Conservation (phyloP, 2,329 filamentous ascomycete species). For the Colletotrichum eleusines region DNA sequence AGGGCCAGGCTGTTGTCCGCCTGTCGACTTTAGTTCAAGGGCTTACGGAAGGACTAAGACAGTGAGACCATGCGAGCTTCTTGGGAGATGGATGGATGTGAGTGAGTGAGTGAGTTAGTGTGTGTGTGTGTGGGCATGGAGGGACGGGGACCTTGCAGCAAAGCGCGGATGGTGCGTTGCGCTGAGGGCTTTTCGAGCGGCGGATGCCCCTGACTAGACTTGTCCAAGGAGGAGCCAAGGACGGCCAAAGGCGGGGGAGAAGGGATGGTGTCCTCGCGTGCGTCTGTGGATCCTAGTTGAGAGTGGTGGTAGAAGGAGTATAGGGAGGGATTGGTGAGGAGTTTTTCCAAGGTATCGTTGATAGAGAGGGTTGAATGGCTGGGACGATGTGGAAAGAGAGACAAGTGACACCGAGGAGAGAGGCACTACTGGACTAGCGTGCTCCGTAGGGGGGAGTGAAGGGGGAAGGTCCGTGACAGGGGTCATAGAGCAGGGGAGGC, state of each 20-base stretch:
- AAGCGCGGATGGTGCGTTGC: constrained; percentile 30
- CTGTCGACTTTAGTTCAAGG: constrained; percentile 14
- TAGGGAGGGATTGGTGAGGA: constrained; percentile 39
- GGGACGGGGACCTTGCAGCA: constrained; percentile 41
- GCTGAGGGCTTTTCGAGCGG: constrained; percentile 30
- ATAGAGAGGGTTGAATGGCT: constrained; percentile 37
- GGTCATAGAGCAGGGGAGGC: constrained; percentile 18
- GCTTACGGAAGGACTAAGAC: constrained; percentile 21
- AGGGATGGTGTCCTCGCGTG: constrained; percentile 15
- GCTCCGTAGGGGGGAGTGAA: constrained; percentile 1
- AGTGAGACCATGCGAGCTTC: constrained; percentile 28
- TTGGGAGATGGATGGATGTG: constrained; percentile 4
- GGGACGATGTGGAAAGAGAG: constrained; percentile 35
- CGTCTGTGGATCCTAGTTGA: constrained; percentile 26
- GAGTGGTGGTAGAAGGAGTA: constrained; percentile 18
- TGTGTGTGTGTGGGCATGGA: constrained; percentile 17
- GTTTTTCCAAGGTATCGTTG: constrained; percentile 40
- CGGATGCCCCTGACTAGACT: constrained; percentile 40
- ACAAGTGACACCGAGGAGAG: constrained; percentile 38
- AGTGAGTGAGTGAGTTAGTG: neutral
- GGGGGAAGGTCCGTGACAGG: constrained; percentile 37
- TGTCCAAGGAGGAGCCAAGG: constrained; percentile 37
- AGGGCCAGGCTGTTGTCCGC: constrained; percentile 15
- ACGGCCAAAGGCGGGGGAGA: constrained; percentile 37
- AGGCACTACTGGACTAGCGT: constrained; percentile 14